phyloP scores from a whole-genome alignment of 768 basidiomycete genomes.

The Pleurotus platypus region DNA sequence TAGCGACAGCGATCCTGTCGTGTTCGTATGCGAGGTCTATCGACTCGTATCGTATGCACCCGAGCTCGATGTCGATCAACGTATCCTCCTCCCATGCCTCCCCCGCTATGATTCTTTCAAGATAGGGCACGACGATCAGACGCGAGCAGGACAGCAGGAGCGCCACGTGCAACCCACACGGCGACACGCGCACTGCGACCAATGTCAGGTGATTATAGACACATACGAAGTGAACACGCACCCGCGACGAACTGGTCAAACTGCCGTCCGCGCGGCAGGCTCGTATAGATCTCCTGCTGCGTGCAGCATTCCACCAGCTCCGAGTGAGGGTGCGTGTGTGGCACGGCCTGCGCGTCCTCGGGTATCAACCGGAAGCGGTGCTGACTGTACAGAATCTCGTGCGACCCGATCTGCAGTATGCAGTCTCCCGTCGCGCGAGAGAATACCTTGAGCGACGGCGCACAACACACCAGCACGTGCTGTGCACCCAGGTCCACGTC shows the following conservation, averaged over 20 bases:
- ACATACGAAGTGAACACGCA: constrained; percentile 11
- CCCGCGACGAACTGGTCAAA: constrained; percentile 49
- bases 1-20: constrained; percentile 41
- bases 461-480: constrained; percentile 60
- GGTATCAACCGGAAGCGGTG: too few species aligned
- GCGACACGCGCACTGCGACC: constrained; percentile 39
- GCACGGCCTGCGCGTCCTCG: too few species aligned
- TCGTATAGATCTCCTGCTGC: too few species aligned
- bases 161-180: constrained; percentile 45
- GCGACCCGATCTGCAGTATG: constrained; percentile 39
- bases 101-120: constrained; percentile 30
- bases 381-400: constrained; percentile 24
- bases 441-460: constrained; percentile 47
- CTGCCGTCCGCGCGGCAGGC: constrained; percentile 5
- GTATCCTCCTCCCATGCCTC: constrained; percentile 25
- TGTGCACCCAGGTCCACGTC: constrained; percentile 65
- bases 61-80: constrained; percentile 37
- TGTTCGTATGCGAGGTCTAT: constrained; percentile 48
- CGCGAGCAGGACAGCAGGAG: constrained; percentile 33
- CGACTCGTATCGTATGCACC: constrained; percentile 32
- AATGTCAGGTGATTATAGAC: not conserved
- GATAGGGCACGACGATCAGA: constrained; percentile 39
- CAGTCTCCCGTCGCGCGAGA: constrained; percentile 40
- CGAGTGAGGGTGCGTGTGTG: too few species aligned
- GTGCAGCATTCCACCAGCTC: too few species aligned